Evolutionary conservation across 345 rosid species (phyloP).

Genomic region (Punica granatum): DNA sequence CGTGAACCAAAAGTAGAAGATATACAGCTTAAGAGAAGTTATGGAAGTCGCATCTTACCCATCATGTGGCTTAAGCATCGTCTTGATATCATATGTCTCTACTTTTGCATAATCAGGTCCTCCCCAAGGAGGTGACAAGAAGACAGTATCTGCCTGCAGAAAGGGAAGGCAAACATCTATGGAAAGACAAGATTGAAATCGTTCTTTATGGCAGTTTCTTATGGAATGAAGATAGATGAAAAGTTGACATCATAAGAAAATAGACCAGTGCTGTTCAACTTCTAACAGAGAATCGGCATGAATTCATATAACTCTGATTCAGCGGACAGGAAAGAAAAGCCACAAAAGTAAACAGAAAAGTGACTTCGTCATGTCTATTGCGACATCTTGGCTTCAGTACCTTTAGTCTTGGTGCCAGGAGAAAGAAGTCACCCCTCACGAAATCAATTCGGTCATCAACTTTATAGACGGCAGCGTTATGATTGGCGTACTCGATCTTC

Average conservation of each 20-base stretch:
- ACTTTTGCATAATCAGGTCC: constrained; percentile 81
- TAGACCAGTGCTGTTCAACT: no score
- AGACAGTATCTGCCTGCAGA: constrained; percentile 67
- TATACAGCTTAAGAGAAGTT: background rate
- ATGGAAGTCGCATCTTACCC: constrained; percentile 42
- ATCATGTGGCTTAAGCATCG: constrained; percentile 80
- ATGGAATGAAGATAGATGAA: no score
- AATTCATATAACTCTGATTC: no score
- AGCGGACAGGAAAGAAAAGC: no score
- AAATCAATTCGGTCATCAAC: constrained; percentile 75
- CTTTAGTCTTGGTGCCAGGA: constrained; percentile 65
- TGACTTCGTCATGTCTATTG: background rate
- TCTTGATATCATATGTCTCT: constrained; percentile 53
- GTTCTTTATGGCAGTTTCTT: no score
- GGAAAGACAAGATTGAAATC: no score
- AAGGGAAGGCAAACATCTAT: background rate
- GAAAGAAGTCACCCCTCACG: constrained; percentile 64
- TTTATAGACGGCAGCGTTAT: constrained; percentile 79
- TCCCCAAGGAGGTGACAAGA: constrained; percentile 98
- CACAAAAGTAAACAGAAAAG: background rate
- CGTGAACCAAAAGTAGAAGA: background rate
- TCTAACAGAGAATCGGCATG: no score
- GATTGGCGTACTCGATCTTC: constrained; percentile 70
- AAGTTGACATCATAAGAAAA: no score
- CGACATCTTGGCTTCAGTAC: constrained; percentile 19